These are phyloP conservation scores for Sphaerulina vaccinii DNA, from an alignment of 2,329 filamentous ascomycete genomes.

Conservation along the genomic window DNA sequence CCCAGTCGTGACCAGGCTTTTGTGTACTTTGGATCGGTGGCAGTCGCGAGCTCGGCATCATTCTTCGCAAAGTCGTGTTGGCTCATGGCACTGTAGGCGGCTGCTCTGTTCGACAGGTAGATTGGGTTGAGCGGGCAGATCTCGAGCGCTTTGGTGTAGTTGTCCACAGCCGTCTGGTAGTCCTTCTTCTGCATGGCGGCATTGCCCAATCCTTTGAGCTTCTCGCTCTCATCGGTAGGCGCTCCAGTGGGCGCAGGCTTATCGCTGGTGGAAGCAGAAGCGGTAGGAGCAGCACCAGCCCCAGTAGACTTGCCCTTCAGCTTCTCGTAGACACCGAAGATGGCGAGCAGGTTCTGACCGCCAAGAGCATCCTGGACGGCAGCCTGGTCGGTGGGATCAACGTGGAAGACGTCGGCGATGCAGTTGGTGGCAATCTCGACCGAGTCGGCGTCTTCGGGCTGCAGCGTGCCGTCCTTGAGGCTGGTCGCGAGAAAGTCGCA, in stretches of 20 bases:
- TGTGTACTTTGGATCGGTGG: slow-evolving; percentile 86
- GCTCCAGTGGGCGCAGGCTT: slow-evolving; percentile 40
- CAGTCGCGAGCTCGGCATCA: slow-evolving; percentile 88
- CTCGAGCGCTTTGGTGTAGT: slow-evolving; percentile 83
- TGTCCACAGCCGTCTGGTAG: slow-evolving; percentile 75
- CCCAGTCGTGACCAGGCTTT: slow-evolving; percentile 96
- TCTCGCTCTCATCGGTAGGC: slow-evolving; percentile 75
- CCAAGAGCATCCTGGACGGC: slow-evolving; percentile 76
- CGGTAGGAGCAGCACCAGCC: slow-evolving; percentile 45
- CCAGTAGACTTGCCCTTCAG: slow-evolving; percentile 65
- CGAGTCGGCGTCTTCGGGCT: slow-evolving; percentile 83
- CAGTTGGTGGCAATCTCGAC: slow-evolving; percentile 93
- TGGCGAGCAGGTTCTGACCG: slow-evolving; percentile 80
- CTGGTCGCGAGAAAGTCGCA: slow-evolving; percentile 90
- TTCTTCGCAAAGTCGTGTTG: slow-evolving; percentile 80
- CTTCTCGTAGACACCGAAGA: slow-evolving; percentile 96
- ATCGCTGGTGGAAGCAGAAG: slow-evolving; percentile 47
- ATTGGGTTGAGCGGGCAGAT: slow-evolving; percentile 85
- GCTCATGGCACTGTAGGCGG: slow-evolving; percentile 80
- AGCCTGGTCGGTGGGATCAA: slow-evolving; percentile 75
- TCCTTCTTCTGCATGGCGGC: slow-evolving; percentile 94
- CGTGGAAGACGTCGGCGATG: slow-evolving; percentile 92
- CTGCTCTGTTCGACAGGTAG: slow-evolving; percentile 95
- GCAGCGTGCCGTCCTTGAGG: slow-evolving; percentile 81
- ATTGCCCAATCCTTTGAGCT: slow-evolving; percentile 87